Conservation (phyloP, 164 flowering plant genomes). For the Kalanchoe fedtschenkoi region DNA sequence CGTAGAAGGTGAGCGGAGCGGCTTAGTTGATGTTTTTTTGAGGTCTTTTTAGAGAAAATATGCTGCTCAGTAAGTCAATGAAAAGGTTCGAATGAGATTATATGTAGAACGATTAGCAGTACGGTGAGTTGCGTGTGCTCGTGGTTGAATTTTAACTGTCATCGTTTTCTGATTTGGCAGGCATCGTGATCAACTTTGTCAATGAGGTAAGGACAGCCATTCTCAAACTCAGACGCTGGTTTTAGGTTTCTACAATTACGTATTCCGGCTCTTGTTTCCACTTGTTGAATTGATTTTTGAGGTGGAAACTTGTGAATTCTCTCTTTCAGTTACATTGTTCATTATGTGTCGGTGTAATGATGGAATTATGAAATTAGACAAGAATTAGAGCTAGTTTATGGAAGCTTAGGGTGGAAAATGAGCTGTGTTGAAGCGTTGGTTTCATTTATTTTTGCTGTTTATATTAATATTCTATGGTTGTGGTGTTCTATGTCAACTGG, state of each 20-base stretch:
- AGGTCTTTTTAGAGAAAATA: not conserved
- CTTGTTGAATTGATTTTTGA: not conserved
- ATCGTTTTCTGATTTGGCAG: slow-evolving; percentile 20
- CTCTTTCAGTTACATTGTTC: not conserved
- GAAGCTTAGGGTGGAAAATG: not conserved
- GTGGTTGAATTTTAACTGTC: not conserved
- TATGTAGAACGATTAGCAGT: not conserved
- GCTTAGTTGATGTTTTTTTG: not conserved
- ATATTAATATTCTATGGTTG: not conserved
- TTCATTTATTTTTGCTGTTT: no score
- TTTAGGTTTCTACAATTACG: not conserved
- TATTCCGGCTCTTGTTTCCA: not conserved
- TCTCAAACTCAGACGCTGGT: not conserved
- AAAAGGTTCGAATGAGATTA: no score
- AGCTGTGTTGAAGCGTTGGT: not conserved
- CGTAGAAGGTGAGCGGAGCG: not conserved
- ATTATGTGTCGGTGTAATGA: not conserved
- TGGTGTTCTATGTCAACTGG: not conserved
- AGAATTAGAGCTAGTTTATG: not conserved
- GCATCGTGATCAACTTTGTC: slow-evolving; percentile 76
- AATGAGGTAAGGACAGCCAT: slow-evolving; percentile 48
- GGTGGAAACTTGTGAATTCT: not conserved
- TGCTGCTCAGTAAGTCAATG: no score
- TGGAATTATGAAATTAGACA: not conserved
- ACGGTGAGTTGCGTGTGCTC: not conserved